phyloP scores from a whole-genome alignment of 2,329 filamentous ascomycete species.

The Hypoxylon sp. region DNA sequence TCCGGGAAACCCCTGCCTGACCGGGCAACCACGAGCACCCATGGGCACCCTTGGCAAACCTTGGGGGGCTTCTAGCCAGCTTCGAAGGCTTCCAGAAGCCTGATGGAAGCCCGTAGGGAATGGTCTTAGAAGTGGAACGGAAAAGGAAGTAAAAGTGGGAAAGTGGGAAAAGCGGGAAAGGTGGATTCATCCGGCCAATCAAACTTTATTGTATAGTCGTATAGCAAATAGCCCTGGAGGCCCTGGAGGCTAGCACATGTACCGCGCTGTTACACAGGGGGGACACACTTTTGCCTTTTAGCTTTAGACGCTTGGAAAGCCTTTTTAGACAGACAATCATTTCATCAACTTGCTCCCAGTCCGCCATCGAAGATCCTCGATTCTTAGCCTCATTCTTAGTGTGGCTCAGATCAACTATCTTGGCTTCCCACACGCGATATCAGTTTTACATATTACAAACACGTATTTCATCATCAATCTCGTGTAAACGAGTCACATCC shows the following conservation, averaged over 20 bases:
- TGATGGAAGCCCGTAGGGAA: slow-evolving; percentile 54
- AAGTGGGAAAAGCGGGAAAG: slow-evolving; percentile 42
- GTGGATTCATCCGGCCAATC: slow-evolving; percentile 45
- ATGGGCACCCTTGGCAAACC: slow-evolving; percentile 35
- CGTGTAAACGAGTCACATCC: slow-evolving; percentile 3
- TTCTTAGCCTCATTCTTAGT: slow-evolving; percentile 15
- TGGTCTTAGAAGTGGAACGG: slow-evolving; percentile 27
- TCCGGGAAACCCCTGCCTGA: slow-evolving; percentile 46
- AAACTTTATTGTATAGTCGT: slow-evolving; percentile 4
- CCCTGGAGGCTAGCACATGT: slow-evolving; percentile 5
- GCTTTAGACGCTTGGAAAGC: slow-evolving; percentile 3
- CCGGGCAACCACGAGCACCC: slow-evolving; percentile 48
- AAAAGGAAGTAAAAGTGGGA: slow-evolving; percentile 36
- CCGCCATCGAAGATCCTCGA: slow-evolving; percentile 30
- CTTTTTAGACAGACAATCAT: slow-evolving; percentile 30
- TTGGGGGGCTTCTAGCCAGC: slow-evolving; percentile 46
- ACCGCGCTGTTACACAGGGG: slow-evolving; percentile 20
- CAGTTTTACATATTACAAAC: slow-evolving; percentile 39
- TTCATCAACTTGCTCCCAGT: slow-evolving; percentile 30
- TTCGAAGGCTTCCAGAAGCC: slow-evolving; percentile 53
- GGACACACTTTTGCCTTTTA: slow-evolving; percentile 24
- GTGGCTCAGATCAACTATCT: slow-evolving; percentile 26
- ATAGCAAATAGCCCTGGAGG: too few species aligned
- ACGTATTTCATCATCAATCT: slow-evolving; percentile 35
- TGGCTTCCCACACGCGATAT: slow-evolving; percentile 20